These are phyloP conservation scores for Fusarium burgessii DNA, from an alignment of 2,329 filamentous ascomycete species.

Conservation along the genomic window DNA sequence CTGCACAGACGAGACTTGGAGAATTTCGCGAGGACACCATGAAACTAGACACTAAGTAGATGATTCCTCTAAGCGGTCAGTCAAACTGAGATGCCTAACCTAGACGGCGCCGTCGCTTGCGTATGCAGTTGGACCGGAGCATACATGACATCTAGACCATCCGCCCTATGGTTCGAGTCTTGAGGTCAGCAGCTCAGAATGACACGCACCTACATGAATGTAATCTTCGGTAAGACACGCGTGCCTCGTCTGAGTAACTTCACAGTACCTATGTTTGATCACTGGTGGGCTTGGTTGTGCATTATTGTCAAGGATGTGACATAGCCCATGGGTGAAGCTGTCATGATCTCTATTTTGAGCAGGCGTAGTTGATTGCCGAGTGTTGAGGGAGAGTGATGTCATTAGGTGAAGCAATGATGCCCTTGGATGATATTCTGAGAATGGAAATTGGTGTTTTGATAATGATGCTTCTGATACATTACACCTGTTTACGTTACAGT, in stretches of 20 bases:
- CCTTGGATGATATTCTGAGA: background rate
- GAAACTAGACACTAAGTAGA: background rate
- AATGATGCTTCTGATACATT: background rate
- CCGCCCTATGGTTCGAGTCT: slow-evolving; percentile 39
- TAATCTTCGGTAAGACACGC: slow-evolving; percentile 22
- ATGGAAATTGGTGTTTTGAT: slow-evolving; percentile 7
- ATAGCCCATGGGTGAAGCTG: slow-evolving; percentile 2
- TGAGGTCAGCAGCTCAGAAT: slow-evolving; percentile 33
- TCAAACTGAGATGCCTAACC: slow-evolving; percentile 30
- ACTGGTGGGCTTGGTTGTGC: slow-evolving; percentile 14
- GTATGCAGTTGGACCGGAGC: slow-evolving; percentile 29
- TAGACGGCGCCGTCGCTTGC: slow-evolving; percentile 26
- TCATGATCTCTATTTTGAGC: slow-evolving; percentile 14
- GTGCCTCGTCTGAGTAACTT: background rate
- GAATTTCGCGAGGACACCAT: slow-evolving; percentile 10
- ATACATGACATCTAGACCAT: slow-evolving; percentile 35
- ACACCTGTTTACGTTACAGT: background rate
- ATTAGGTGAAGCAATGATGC: background rate
- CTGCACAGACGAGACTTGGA: slow-evolving; percentile 10
- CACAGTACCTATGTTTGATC: background rate
- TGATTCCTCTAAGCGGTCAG: slow-evolving; percentile 37
- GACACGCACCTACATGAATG: slow-evolving; percentile 20
- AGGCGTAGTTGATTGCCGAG: background rate
- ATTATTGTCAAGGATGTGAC: background rate
- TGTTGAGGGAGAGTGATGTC: background rate